Base-by-base conservation (phyloP, 1,284 basidiomycete genomes). In the Trichosporon asahii region DNA sequence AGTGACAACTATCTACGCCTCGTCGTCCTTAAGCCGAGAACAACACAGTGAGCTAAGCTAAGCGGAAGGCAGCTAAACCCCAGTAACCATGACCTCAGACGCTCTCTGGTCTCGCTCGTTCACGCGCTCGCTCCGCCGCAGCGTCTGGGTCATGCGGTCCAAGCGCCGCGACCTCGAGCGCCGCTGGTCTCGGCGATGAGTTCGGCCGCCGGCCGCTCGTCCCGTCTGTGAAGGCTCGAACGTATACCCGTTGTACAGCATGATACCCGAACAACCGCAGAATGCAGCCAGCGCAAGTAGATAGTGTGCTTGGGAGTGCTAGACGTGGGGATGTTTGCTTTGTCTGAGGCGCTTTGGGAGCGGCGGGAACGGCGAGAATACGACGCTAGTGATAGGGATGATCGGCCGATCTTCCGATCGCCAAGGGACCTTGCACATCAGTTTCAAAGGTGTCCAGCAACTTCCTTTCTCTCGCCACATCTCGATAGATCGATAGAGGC, bases 161-260 rank as follows among this genome's bases (percentile, higher is more conserved):
- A 61, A 61, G 57, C 57, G 57, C 15, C 57, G 57, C 57, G 57
- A 61, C 57, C 57, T 61, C 27, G 57, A 61, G 57, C 57, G 57
- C 57, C 57, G 57, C 57, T 61, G 49, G 49, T n/a, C 18, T 5
- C 27, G 57, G 29, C 57, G 57, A 31, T 61, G 27, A 23, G 9
- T 4, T 8, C 27, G 27, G 57, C 29, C 27, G 57, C 27, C 27
- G 15, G 31, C 11, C 31, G 55, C 55, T 60, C 25, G 8, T 27
- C 21, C 27, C 25, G 23, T 29, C 21, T 55, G 6, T 46, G 44
- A 46, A 46, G 18, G 49, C 18, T 23, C 21, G 8, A 23, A 5
- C n/a, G 12, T 53, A 53, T 53, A 53, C 21, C 23, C 49, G n/a
- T 53, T 53, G 40, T 44, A 44, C 40, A 44, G 40, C 12, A 44